A percentile compares a stretch with the other conserved stretches of the same genome.
Evolutionary conservation across 495 filamentous ascomycete species (phyloP).

Genomic region (Penicillium macrosclerotiorum): DNA sequence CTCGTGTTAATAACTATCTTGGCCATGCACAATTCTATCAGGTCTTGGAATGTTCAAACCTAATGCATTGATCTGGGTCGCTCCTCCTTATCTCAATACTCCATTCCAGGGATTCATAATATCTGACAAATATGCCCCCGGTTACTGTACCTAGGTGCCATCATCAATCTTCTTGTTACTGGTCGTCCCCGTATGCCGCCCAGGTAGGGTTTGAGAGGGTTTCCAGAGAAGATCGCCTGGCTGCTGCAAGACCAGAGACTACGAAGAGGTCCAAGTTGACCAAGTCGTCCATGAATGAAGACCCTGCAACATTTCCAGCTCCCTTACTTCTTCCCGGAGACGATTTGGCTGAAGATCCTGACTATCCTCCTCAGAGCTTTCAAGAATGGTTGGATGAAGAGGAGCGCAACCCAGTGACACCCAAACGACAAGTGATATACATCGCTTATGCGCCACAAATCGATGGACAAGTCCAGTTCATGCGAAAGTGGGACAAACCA

Average conservation of each 20-base stretch:
- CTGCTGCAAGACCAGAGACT: slow-evolving; percentile 8
- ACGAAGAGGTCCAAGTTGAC: not conserved
- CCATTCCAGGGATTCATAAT: too few relatives aligned
- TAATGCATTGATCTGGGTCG: too few relatives aligned
- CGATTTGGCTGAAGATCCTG: slow-evolving; percentile 53
- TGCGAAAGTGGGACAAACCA: slow-evolving; percentile 18
- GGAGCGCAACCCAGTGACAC: slow-evolving; percentile 52
- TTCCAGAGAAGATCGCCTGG: slow-evolving; percentile 5
- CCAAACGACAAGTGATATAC: slow-evolving; percentile 51
- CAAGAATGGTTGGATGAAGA: slow-evolving; percentile 50
- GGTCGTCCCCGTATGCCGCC: slow-evolving; percentile 9
- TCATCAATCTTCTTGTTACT: slow-evolving; percentile 3
- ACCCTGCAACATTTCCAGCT: slow-evolving; percentile 46
- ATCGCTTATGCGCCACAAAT: slow-evolving; percentile 45
- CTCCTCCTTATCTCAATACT: too few relatives aligned
- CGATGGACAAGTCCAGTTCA: slow-evolving; percentile 24
- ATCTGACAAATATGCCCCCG: not conserved
- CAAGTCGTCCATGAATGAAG: not conserved
- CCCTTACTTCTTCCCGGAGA: slow-evolving; percentile 62
- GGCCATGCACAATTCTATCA: too few relatives aligned
- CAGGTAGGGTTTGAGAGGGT: slow-evolving; percentile 10
- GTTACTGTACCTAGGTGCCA: not conserved
- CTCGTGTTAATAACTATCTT: too few relatives aligned
- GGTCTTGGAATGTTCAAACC: too few relatives aligned
- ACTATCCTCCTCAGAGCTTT: slow-evolving; percentile 56